A percentile compares a stretch with the other conserved stretches of the same genome.
These are phyloP conservation scores for Stagonosporopsis rhizophila DNA, from an alignment of 2,329 filamentous ascomycete genomes.

Conservation along the genomic window DNA sequence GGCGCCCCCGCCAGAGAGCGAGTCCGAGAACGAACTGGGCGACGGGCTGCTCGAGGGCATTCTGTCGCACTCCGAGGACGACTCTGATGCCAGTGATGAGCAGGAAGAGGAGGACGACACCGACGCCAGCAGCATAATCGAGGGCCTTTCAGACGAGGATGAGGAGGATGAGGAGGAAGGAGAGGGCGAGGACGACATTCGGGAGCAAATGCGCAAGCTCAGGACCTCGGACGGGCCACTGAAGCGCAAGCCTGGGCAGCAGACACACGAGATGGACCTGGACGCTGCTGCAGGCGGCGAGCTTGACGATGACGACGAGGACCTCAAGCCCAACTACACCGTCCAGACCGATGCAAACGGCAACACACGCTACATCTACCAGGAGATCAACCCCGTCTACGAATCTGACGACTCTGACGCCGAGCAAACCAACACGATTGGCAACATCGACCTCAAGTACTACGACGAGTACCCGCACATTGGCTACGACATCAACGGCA, in stretches of 20 bases:
- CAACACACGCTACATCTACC: conserved; percentile 87
- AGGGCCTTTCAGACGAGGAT: conserved; percentile 43
- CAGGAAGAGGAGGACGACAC: conserved; percentile 35
- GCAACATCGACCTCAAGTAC: conserved; percentile 90
- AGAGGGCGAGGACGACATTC: conserved; percentile 52
- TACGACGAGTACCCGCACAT: conserved; percentile 99
- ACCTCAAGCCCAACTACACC: conserved; percentile 60
- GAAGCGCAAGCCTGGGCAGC: conserved; percentile 24
- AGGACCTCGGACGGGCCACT: conserved; percentile 43
- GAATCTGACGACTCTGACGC: conserved; percentile 94
- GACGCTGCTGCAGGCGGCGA: conserved; percentile 31
- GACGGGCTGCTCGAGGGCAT: conserved; percentile 53
- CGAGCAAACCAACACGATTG: conserved; percentile 86
- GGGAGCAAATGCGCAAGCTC: conserved; percentile 54
- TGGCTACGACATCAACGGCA: conserved; percentile 98
- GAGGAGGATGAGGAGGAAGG: conserved; percentile 39
- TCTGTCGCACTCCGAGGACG: conserved; percentile 52
- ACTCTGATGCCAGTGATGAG: conserved; percentile 37
- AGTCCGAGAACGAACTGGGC: conserved; percentile 46
- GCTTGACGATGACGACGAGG: conserved; percentile 39
- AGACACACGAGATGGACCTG: conserved; percentile 27
- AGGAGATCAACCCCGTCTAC: conserved; percentile 92
- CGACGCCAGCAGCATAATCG: conserved; percentile 43
- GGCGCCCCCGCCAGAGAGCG: conserved; percentile 37
- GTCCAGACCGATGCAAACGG: conserved; percentile 86